These are phyloP conservation scores for Polyporus arcularius DNA, from an alignment of 768 basidiomycete genomes.

Conservation along the genomic window DNA sequence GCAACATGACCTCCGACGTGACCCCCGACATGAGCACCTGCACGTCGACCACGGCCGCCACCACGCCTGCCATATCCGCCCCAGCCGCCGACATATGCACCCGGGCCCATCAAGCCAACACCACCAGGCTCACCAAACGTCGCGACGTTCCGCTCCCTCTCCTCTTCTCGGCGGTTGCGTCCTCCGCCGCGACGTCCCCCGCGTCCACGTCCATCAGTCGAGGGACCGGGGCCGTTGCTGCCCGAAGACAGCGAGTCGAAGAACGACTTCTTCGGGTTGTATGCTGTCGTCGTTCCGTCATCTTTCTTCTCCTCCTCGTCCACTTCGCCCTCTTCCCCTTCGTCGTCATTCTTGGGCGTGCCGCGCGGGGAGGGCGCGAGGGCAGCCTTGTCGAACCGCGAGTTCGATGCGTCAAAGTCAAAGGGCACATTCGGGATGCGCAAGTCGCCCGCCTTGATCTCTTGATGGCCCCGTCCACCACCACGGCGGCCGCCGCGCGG, in stretches of 20 bases:
- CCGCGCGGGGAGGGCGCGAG: conserved; percentile 32
- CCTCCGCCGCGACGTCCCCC: conserved; percentile 53
- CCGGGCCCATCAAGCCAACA: conserved; percentile 75
- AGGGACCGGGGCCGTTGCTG: conserved; percentile 38
- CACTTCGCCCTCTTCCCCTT: conserved; percentile 32
- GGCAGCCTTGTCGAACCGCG: conserved; percentile 77
- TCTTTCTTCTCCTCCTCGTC: conserved; percentile 36
- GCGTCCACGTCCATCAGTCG: conserved; percentile 41
- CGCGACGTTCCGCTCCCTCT: conserved; percentile 80
- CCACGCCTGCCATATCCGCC: conserved; percentile 64
- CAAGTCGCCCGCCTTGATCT: conserved; percentile 38
- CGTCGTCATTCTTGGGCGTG: conserved; percentile 28
- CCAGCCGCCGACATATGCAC: conserved; percentile 79
- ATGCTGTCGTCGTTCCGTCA: conserved; percentile 44
- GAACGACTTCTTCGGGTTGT: conserved; percentile 79
- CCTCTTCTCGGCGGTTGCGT: conserved; percentile 76
- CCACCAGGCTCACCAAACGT: conserved; percentile 88
- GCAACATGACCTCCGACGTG: conserved; percentile 31
- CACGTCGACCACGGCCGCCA: conserved; percentile 43
- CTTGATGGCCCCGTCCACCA: conserved; percentile 33
- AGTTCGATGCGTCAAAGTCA: conserved; percentile 78
- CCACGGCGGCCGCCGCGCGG: conserved; percentile 37
- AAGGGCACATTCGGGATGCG: conserved; percentile 76
- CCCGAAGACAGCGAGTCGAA: conserved; percentile 71
- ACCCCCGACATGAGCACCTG: conserved; percentile 22